phyloP scores from a whole-genome alignment of 2,329 filamentous ascomycete genomes.

The Ascocoryne sarcoides region DNA sequence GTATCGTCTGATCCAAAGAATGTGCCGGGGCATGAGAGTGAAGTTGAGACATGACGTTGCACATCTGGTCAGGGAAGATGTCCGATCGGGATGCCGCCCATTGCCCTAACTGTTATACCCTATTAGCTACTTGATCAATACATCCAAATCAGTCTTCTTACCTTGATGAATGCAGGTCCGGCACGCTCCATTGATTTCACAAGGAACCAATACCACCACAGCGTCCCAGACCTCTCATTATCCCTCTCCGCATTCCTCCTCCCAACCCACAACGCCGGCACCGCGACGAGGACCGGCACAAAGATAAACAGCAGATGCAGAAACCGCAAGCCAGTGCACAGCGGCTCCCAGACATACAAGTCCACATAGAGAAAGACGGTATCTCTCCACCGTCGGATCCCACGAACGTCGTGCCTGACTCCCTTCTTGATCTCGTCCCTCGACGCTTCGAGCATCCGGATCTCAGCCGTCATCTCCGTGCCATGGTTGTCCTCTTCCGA shows the following conservation, averaged over 20 bases:
- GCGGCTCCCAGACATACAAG: slow-evolving; percentile 68
- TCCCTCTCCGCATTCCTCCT: slow-evolving; percentile 51
- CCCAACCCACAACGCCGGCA: slow-evolving; percentile 78
- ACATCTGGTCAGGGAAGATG: slow-evolving; percentile 91
- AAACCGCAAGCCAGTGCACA: slow-evolving; percentile 82
- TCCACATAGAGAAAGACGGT: slow-evolving; percentile 60
- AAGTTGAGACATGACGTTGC: slow-evolving; percentile 83
- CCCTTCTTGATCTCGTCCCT: slow-evolving; percentile 66
- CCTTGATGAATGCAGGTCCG: slow-evolving; percentile 95
- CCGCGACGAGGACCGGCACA: slow-evolving; percentile 73
- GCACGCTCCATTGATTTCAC: slow-evolving; percentile 86
- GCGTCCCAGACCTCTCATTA: slow-evolving; percentile 68
- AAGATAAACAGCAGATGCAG: slow-evolving; percentile 82
- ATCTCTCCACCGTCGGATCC: slow-evolving; percentile 49
- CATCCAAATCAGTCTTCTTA: slow-evolving; percentile 28
- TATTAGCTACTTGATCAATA: slow-evolving; percentile 13
- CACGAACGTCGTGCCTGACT: slow-evolving; percentile 52
- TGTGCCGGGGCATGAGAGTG: slow-evolving; percentile 94
- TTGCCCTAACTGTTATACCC: slow-evolving; percentile 64
- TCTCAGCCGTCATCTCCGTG: slow-evolving; percentile 63
- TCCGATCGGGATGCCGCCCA: slow-evolving; percentile 96
- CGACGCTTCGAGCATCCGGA: slow-evolving; percentile 79
- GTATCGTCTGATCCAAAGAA: slow-evolving; percentile 69
- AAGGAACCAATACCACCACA: slow-evolving; percentile 93
- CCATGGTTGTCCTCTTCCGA: slow-evolving; percentile 45